Percentiles rank a stretch among this genome's conserved stretches.
Evolutionary conservation across 441 rosid genomes (phyloP).

Genomic region (Erodium trifolium): DNA sequence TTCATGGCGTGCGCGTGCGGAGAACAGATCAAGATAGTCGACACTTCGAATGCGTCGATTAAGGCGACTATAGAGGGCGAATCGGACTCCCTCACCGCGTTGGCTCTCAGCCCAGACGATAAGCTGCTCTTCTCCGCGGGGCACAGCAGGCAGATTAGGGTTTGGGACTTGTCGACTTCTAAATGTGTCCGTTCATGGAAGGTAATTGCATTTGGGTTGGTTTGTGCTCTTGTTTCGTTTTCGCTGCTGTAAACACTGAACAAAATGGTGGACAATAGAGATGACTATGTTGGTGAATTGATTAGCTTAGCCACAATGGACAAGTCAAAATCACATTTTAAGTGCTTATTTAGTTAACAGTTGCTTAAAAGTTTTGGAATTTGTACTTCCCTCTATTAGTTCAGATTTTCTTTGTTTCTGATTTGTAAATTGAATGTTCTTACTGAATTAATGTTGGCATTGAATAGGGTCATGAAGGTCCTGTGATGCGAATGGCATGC

Average conservation of each 20-base stretch:
- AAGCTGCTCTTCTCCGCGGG: conserved; percentile 79
- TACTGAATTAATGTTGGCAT: conserved; percentile 14
- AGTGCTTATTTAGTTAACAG: not conserved
- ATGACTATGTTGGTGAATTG: no score
- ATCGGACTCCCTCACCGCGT: conserved; percentile 58
- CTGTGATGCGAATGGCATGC: conserved; percentile 82
- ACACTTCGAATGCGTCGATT: conserved; percentile 43
- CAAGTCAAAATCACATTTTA: no score
- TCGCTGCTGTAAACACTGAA: no score
- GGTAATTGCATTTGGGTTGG: conserved; percentile 24
- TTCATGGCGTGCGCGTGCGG: conserved; percentile 75
- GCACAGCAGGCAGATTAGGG: conserved; percentile 78
- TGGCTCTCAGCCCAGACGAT: conserved; percentile 71
- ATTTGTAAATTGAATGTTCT: not conserved
- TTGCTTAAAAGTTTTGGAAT: not conserved
- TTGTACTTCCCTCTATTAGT: not conserved
- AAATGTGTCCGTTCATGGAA: conserved; percentile 87
- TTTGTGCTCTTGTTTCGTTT: not conserved
- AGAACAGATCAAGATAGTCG: conserved; percentile 64
- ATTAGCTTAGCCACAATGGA: no score
- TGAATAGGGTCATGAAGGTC: conserved; percentile 83
- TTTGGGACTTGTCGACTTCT: conserved; percentile 72
- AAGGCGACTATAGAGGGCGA: conserved; percentile 64
- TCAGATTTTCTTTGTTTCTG: not conserved
- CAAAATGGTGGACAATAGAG: no score